phyloP scores from a whole-genome alignment of 257 asterid genomes.

The Capsicum pubescens region DNA sequence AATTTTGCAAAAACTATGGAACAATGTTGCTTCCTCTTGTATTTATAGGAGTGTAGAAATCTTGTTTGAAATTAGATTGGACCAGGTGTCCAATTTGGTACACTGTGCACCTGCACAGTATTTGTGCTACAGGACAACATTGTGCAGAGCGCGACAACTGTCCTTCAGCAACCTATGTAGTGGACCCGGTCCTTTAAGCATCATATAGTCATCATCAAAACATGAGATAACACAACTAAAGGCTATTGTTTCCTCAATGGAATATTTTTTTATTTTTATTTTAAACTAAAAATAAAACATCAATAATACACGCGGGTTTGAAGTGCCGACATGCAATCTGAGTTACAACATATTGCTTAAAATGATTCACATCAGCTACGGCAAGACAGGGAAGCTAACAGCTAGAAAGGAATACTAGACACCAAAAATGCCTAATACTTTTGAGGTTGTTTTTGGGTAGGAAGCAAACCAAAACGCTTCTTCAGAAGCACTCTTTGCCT shows the following conservation, averaged over 20 bases:
- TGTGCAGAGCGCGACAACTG: no score
- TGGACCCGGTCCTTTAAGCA: no score
- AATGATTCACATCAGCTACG: not conserved
- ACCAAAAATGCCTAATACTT: slow-evolving; percentile 49
- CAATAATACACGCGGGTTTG: not conserved
- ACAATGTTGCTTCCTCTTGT: no score
- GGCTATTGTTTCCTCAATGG: not conserved
- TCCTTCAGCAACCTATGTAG: no score
- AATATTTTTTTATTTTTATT: no score
- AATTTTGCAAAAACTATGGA: no score
- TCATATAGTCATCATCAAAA: no score
- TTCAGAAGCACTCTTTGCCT: slow-evolving; percentile 85
- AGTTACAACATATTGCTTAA: not conserved
- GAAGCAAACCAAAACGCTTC: slow-evolving; percentile 89
- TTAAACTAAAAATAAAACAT: not conserved
- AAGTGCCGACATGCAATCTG: not conserved
- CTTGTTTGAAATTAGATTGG: no score
- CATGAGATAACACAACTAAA: not conserved
- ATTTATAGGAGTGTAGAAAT: no score
- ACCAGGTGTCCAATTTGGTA: no score
- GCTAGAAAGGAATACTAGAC: not conserved
- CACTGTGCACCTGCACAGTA: no score
- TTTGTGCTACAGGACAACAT: no score
- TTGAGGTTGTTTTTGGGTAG: slow-evolving; percentile 71
- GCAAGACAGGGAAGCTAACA: not conserved